Base-by-base conservation (phyloP, 306 rosid genomes). In the Urtica urens region DNA sequence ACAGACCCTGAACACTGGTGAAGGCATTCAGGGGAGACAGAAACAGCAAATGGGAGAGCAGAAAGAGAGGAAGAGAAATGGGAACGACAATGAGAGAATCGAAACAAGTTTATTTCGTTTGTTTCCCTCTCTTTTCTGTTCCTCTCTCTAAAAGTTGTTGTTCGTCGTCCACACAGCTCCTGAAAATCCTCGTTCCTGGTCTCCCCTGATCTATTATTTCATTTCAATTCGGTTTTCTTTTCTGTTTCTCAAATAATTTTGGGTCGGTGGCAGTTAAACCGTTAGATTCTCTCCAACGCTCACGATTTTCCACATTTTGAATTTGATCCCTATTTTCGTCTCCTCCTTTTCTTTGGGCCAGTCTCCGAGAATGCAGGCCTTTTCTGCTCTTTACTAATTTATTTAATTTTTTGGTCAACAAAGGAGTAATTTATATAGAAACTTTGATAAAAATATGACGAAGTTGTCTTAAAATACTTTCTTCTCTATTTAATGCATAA, bases 1-100 rank as follows among this genome's bases (percentile, higher is more conserved):
- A 45, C 38, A 20, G 27, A 83, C 96, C 94, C 88, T 79, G 93
- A 80, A 88, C 81, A 83, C 86, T 72, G 83, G 70, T 19, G 23
- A 72, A 83, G 88, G 90, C 73, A 88, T 88, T 73, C 93, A 80
- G 86, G 95, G 83, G 71, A 72, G 68, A 20, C 47, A 11, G 66
- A 70, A 78, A 9, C 76, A 72, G 77, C 60, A 78, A 78, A 59
- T 11, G 93, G 90, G 81, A 72, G 94, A 75, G 88, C 72, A 87
- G 73, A 80, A 69, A 79, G 78, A 66, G 80, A 21, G 49, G 23
- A 10, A 44, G 17, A 61, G 80, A 72, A 66, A 73, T 40, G 60
- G 80, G 71, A 65, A 71, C 41, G 57, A 72, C 34, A 46, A 22
- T 45, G 25, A 24, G 33, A 30, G 48, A 43, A 52, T n/a, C 46